Conservation (phyloP, 2,329 filamentous ascomycete species). For the Hirsutella minnesotensis region DNA sequence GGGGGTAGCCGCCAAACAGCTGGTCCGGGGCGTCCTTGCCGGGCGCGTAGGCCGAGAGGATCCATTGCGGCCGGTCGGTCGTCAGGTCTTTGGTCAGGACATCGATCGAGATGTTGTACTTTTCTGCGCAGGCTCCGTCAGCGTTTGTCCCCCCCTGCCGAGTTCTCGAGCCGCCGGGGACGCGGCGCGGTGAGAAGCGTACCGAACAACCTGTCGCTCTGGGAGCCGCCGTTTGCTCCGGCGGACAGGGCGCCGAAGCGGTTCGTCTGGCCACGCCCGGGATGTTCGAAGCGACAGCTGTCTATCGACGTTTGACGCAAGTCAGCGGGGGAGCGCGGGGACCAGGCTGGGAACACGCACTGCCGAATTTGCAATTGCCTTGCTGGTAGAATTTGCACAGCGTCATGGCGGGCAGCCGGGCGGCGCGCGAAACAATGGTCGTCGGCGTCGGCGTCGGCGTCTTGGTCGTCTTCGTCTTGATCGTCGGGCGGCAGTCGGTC, state of each 20-base stretch:
- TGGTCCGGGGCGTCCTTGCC: slow-evolving; percentile 66
- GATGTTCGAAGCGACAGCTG: slow-evolving; percentile 43
- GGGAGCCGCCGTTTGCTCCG: slow-evolving; percentile 12
- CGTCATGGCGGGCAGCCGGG: slow-evolving; percentile 17
- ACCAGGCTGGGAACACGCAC: slow-evolving; percentile 20
- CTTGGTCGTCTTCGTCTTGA: too few species aligned
- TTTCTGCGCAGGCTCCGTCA: slow-evolving; percentile 9
- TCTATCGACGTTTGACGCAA: slow-evolving; percentile 19
- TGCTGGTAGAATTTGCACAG: slow-evolving; percentile 38
- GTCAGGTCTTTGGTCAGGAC: slow-evolving; percentile 56
- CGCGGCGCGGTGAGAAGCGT: too few species aligned
- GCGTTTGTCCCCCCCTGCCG: neutral
- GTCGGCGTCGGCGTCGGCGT: neutral
- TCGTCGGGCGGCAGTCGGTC: neutral
- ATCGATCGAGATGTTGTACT: slow-evolving; percentile 43
- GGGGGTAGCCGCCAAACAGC: slow-evolving; percentile 65
- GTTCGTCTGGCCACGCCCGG: slow-evolving; percentile 30
- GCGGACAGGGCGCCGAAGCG: slow-evolving; percentile 43
- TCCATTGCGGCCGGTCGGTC: slow-evolving; percentile 67
- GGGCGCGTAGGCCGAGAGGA: slow-evolving; percentile 77
- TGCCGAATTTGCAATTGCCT: slow-evolving; percentile 39
- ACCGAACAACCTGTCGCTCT: slow-evolving; percentile 11
- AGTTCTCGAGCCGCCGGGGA: too few species aligned
- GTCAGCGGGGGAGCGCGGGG: neutral
- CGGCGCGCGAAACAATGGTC: neutral